These are phyloP conservation scores for Cudoniella acicularis DNA, from an alignment of 495 filamentous ascomycete species.

Conservation along the genomic window DNA sequence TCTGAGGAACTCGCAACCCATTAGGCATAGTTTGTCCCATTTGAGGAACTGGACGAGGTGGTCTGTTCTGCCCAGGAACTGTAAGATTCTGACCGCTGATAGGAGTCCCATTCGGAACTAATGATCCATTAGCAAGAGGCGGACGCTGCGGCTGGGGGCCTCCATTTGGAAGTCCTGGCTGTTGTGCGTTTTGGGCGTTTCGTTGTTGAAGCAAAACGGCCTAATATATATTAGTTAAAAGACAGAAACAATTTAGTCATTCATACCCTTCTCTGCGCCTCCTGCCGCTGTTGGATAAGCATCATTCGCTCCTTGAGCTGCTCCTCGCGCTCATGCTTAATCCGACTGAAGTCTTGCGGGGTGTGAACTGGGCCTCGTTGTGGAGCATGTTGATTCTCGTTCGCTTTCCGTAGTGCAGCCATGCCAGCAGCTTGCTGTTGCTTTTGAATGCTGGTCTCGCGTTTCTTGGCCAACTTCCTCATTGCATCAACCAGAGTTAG, in stretches of 20 bases:
- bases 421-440: constrained; percentile 72
- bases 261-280: constrained; percentile 53
- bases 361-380: constrained; percentile 48
- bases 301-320: constrained; percentile 72
- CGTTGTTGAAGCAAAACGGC: constrained; percentile 33
- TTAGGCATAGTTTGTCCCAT: constrained; percentile 8
- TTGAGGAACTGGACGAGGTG: constrained; percentile 23
- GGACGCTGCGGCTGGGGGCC: constrained; percentile 38
- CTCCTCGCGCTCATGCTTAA: constrained; percentile 81
- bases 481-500: constrained; percentile 88
- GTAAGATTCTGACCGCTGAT: constrained; percentile 23
- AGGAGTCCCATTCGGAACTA: constrained; percentile 15
- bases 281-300: constrained; percentile 60
- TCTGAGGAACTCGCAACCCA: constrained; percentile 7
- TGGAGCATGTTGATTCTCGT: constrained; percentile 58
- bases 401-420: constrained; percentile 67
- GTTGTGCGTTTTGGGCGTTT: constrained; percentile 36
- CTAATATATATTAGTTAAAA: constrained; percentile 27
- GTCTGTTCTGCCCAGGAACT: constrained; percentile 25
- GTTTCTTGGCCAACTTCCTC: constrained; percentile 91
- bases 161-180: constrained; percentile 26
- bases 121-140: constrained; percentile 31
- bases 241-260: constrained; percentile 14
- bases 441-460: constrained; percentile 80
- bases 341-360: constrained; percentile 81